Base-by-base conservation (phyloP, 495 filamentous ascomycete species). In the Parathielavia hyrcaniae region DNA sequence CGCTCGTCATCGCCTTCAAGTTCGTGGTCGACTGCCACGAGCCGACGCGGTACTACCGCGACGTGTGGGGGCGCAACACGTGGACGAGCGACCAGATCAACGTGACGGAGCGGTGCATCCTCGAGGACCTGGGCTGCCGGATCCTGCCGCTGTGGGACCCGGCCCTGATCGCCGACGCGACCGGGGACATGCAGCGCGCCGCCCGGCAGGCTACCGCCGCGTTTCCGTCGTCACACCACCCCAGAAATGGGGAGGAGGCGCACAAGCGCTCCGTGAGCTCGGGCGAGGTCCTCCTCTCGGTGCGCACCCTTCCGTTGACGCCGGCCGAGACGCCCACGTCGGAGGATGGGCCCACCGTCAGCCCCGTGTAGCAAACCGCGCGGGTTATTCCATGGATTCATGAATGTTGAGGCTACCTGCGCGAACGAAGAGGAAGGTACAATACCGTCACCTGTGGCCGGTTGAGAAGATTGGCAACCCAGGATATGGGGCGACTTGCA, bases 1-100 rank as follows among this genome's bases (percentile, higher is more conserved):
- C 79, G 11, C 58, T 83, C 12, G 62, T 81, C 50, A 75, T 83
- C 26, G 76, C 79, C 10, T 63, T 71, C 59, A 81, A 83, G 60
- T 83, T 81, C 49, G 66, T 78, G 16, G 78, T 78, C 58, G 80
- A 83, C 66, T 58, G 66, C 54, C 67, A 76, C 41, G 66, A 70
- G 62, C 67, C 68, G 8, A 79, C 76, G 0, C 67, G 64, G 47
- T 73, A 71, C 57, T 80, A 77, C 68, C 55, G 64, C 23, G 57
- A 68, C 6, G 55, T 60, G 39, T 80, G 77, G 78, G 80, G 77
- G 30, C 66, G 64, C 43, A 67, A 74, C 55, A 54, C 74, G 46
- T 83, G 80, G 80, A 75, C 75, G 14, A 73, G 69, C 64, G 71
- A 75, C 50, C 78, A 81, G 71, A 69, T 81, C 63, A 83, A 81